Conservation (phyloP, 2,329 filamentous ascomycete species). For the Zymoseptoria ardabiliae region DNA sequence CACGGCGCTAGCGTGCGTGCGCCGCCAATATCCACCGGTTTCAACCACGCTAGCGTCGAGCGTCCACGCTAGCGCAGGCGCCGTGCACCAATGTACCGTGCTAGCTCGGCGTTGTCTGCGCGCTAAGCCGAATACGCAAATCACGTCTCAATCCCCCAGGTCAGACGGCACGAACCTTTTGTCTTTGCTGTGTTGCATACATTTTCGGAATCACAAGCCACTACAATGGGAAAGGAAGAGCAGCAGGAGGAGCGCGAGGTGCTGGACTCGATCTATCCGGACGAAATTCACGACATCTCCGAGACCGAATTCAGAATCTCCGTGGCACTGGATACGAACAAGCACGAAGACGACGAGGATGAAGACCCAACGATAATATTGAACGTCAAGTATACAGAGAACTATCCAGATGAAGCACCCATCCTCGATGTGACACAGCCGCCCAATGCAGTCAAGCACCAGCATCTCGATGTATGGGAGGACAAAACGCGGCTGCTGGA, state of each 20-base stretch:
- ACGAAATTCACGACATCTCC: constrained; percentile 93
- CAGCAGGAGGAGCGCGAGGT: constrained; percentile 95
- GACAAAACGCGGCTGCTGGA: constrained; percentile 71
- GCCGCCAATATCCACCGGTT: too few relatives aligned
- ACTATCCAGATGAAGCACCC: constrained; percentile 83
- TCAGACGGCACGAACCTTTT: background rate
- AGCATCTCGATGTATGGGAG: constrained; percentile 68
- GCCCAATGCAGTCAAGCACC: constrained; percentile 61
- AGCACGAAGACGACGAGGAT: constrained; percentile 48
- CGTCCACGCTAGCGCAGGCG: too few relatives aligned
- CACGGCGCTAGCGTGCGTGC: too few relatives aligned
- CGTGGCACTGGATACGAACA: constrained; percentile 61
- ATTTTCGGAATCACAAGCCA: background rate
- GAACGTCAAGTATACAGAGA: constrained; percentile 79
- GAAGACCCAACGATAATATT: constrained; percentile 64
- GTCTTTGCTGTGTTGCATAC: background rate
- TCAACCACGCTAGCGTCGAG: too few relatives aligned
- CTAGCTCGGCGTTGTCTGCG: too few relatives aligned
- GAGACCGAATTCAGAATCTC: constrained; percentile 83
- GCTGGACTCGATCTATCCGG: constrained; percentile 94
- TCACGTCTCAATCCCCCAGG: background rate
- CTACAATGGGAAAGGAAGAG: constrained; percentile 59
- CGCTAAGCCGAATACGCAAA: too few relatives aligned
- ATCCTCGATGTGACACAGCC: constrained; percentile 70
- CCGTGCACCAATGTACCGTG: too few relatives aligned